These are phyloP conservation scores for Cenchrus purpureus DNA, from an alignment of 176 grass and related monocot species.

Conservation along the genomic window DNA sequence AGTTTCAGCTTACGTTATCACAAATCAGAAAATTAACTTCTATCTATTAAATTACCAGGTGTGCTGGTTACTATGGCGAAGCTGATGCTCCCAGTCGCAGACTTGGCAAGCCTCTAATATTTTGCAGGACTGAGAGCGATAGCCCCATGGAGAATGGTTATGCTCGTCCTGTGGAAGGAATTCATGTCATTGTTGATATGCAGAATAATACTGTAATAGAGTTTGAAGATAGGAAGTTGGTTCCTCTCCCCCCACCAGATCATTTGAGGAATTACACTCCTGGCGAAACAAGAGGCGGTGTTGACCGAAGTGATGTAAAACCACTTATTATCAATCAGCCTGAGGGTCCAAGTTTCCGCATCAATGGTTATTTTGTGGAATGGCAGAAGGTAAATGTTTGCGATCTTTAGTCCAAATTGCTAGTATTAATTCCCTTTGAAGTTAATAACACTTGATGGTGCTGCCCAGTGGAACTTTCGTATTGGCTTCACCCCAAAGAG, in stretches of 20 bases:
- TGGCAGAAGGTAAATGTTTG: constrained; percentile 88
- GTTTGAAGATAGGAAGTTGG: constrained; percentile 97
- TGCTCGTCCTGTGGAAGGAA: constrained; percentile 97
- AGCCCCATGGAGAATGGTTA: constrained; percentile 99
- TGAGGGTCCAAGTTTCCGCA: constrained; percentile 96
- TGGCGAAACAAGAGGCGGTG: constrained; percentile 92
- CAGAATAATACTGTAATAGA: constrained; percentile 89
- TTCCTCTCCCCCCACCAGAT: constrained; percentile 88
- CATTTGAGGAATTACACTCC: constrained; percentile 98
- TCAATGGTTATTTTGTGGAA: constrained; percentile 96
- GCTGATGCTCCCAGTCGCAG: constrained; percentile 87
- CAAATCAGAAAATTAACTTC: constrained; percentile 9
- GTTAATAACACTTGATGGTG: constrained; percentile 6
- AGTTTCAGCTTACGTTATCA: neutral
- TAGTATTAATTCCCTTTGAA: neutral
- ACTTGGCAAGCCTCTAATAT: constrained; percentile 95
- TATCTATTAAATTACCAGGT: constrained; percentile 57
- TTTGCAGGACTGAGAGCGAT: constrained; percentile 98
- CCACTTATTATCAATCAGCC: constrained; percentile 87
- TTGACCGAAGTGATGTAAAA: constrained; percentile 97
- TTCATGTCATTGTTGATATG: constrained; percentile 92
- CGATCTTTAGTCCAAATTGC: neutral
- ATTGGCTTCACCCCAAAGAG: constrained; percentile 99
- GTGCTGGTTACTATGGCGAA: constrained; percentile 85
- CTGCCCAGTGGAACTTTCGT: constrained; percentile 95